phyloP scores from a whole-genome alignment of 2,329 filamentous ascomycete species.

The Biscogniauxia marginata region DNA sequence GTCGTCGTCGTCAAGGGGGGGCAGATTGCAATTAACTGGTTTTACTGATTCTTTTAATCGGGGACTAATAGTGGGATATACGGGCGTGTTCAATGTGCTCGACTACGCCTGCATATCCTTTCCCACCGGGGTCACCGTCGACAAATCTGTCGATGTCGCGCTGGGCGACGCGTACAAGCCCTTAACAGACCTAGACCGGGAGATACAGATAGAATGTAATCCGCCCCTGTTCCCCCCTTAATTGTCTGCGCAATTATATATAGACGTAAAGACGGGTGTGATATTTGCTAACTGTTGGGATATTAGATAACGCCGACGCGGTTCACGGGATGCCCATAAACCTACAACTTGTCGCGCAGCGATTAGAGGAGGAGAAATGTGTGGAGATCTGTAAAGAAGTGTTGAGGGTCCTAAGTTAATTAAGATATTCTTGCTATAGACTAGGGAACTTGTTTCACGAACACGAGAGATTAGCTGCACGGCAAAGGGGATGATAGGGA shows the following conservation, averaged over 20 bases:
- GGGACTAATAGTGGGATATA: constrained; percentile 50
- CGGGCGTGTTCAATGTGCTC: constrained; percentile 49
- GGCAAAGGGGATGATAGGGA: too few relatives aligned
- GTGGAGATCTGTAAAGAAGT: constrained; percentile 32
- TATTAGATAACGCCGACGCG: constrained; percentile 36
- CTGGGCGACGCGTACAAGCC: constrained; percentile 31
- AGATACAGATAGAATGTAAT: constrained; percentile 44
- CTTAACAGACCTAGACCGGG: constrained; percentile 37
- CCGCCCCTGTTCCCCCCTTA: constrained; percentile 6
- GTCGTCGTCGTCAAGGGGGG: too few relatives aligned
- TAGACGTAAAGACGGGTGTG: neutral
- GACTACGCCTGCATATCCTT: constrained; percentile 50
- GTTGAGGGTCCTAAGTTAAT: constrained; percentile 24
- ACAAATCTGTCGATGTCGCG: constrained; percentile 38
- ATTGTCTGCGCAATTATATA: neutral
- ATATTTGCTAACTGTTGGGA: too few relatives aligned
- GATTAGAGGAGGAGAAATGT: constrained; percentile 34
- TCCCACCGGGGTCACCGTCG: constrained; percentile 41
- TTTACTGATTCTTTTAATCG: too few relatives aligned
- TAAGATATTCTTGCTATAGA: neutral
- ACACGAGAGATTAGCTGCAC: too few relatives aligned
- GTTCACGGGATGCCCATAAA: constrained; percentile 45
- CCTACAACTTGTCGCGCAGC: constrained; percentile 41
- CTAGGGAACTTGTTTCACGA: neutral
- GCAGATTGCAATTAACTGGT: too few relatives aligned